Conservation (phyloP, 495 filamentous ascomycete species). For the Entonaema liquescens region DNA sequence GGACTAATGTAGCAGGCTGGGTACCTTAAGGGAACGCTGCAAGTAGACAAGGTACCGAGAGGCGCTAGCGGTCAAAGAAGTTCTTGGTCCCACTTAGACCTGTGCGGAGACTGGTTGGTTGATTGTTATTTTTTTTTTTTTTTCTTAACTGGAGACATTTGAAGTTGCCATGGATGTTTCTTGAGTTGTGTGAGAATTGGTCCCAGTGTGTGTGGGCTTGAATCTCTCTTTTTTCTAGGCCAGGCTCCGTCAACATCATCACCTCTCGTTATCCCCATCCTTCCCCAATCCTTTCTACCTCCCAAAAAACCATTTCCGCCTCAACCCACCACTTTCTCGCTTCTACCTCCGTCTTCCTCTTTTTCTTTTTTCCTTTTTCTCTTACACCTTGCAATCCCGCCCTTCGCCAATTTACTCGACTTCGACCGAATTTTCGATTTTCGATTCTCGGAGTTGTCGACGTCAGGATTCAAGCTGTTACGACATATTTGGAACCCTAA, state of each 20-base stretch:
- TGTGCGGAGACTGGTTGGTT: slow-evolving; percentile 20
- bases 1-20: not conserved
- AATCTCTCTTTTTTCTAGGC: slow-evolving; percentile 18
- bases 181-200: slow-evolving; percentile 2
- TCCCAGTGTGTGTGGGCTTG: slow-evolving; percentile 29
- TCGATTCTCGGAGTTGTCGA: slow-evolving; percentile 29
- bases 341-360: slow-evolving; percentile 40
- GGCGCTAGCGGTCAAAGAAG: slow-evolving; percentile 36
- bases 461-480: slow-evolving; percentile 34
- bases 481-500: slow-evolving; percentile 24
- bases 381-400: slow-evolving; percentile 38
- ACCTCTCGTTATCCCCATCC: slow-evolving; percentile 37
- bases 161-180: slow-evolving; percentile 5
- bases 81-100: slow-evolving; percentile 23
- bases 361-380: slow-evolving; percentile 40
- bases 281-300: slow-evolving; percentile 38
- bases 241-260: slow-evolving; percentile 39
- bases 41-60: not conserved
- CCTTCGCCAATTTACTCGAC: slow-evolving; percentile 33
- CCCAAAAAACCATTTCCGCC: slow-evolving; percentile 38
- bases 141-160: slow-evolving; percentile 6
- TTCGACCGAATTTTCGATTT: slow-evolving; percentile 23
- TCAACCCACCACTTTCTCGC: slow-evolving; percentile 32
- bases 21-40: slow-evolving; percentile 17
- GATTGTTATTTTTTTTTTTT: slow-evolving; percentile 14